Base-by-base conservation (phyloP, 1,284 basidiomycete genomes). In the Anthracocystis setariae region DNA sequence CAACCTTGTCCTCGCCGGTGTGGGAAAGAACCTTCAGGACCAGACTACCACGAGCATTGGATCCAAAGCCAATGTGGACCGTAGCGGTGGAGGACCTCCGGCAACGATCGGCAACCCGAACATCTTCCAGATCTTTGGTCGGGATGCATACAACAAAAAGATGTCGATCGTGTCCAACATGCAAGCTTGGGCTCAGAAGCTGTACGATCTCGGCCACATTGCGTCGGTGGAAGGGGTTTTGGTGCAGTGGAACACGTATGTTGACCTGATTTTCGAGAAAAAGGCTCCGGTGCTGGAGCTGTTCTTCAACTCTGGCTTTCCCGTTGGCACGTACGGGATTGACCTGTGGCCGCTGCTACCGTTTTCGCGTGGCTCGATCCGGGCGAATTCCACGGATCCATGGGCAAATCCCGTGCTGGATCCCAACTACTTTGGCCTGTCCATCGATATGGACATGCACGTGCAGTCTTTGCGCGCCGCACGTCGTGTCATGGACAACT, bases 11-110 rank as follows among this genome's bases (percentile, higher is more conserved):
- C 74, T 85, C 0, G 81, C 84, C 0, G 79, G 72, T 15, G 76
- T 78, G 21, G 84, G 84, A 8, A 75, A 78, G 56, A 84, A 85
- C 61, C 63, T 85, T 20, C 83, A 83, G 53, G 84, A 85, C 51
- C 85, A 85, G 17, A 82, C 82, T 7, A 83, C 82, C 32, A 79
- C 76, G 77, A 80, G 37, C 72, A 78, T 43, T 66, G 76, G 59
- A 65, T 65, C 67, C 20, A 44, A 46, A 13, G 57, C 45, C 44
- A 43, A 35, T 56, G 75, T 69, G 65, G 42, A 51, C 62, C 54
- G 23, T 43, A 49, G 15, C 56, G 79, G 56, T 62, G 73, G 20
- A 46, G 83, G 75, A 42, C 74, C 51, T 46, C 79, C 60, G 24
- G 65, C 24, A 65, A 74, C 73, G 64, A 83, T 50, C 53, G 82